Base-by-base conservation (phyloP, 2,329 filamentous ascomycete species). In the Phialophora verrucosa region DNA sequence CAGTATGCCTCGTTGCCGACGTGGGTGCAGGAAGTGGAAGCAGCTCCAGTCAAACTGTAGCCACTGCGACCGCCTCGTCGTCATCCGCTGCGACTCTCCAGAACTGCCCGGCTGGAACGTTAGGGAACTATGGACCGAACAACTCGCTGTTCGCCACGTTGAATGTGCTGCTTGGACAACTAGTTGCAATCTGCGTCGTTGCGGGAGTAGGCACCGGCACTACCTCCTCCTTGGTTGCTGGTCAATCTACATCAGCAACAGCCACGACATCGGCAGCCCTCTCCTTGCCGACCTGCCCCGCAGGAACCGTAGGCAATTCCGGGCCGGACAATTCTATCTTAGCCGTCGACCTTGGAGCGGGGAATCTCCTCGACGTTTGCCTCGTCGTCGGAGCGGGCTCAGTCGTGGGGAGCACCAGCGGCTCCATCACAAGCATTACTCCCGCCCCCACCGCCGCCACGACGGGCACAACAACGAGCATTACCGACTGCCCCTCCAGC, bases 251-350 rank as follows among this genome's bases (percentile, higher is more conserved):
- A 10, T 27, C 47, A 29, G 10, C 59, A 27, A 23, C 44, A 8
- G 32, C 35, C 17, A 51, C 47, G 31, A 51, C 55, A 23, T 58
- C 57, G 11, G 25, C 38, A 11, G 31, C 35, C 11, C 32, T 35
- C 8, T 49, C 57, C 23, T 29, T 59, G 27, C 35, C 57, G 17
- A 44, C 12, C 6, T 59, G 57, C 38, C n/a, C 57, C n/a, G 23
- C 57, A 12, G 57, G 57, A 20, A 27, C 14, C 3, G 31, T 44
- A 5, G 57, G 57, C 23, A 59, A 59, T 27, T 3, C n/a, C 17
- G 57, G 57, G 57, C 57, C 57, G 8, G 25, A 59, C 35, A 59
- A 47, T 27, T 42, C 23, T 2, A 25, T 44, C 44, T 59, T 44
- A 2, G 57, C 12, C 5, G 35, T 59, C 14, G 57, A 42, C 35